Conservation (phyloP, 2,329 filamentous ascomycete species). For the Monascus ruber region DNA sequence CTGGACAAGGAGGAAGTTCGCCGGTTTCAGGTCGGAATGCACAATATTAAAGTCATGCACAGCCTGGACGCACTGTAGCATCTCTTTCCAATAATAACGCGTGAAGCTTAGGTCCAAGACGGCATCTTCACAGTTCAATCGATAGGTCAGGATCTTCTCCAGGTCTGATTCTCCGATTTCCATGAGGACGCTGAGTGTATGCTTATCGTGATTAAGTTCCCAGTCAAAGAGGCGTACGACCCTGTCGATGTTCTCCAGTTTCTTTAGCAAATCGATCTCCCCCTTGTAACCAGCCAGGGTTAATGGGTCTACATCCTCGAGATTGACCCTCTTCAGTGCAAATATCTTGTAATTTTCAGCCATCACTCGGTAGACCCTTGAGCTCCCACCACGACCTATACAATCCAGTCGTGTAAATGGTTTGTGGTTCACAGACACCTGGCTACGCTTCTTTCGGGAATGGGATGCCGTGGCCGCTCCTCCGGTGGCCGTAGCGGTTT, state of each 20-base stretch:
- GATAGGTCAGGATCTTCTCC: conserved; percentile 67
- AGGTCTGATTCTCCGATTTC: conserved; percentile 93
- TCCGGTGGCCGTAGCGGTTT: conserved; percentile 73
- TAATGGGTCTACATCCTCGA: conserved; percentile 77
- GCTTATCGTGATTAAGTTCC: conserved; percentile 86
- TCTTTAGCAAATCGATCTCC: conserved; percentile 82
- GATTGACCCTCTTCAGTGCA: conserved; percentile 81
- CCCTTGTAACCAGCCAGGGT: conserved; percentile 83
- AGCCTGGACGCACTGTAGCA: conserved; percentile 87
- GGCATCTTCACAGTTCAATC: conserved; percentile 59
- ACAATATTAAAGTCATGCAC: conserved; percentile 89
- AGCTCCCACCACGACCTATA: conserved; percentile 84
- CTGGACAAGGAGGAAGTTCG: conserved; percentile 88
- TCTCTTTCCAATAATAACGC: conserved; percentile 98
- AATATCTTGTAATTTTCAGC: conserved; percentile 95
- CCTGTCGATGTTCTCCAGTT: conserved; percentile 71
- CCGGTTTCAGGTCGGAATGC: conserved; percentile 92
- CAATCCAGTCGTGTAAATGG: conserved; percentile 81
- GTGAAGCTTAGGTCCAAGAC: conserved; percentile 81
- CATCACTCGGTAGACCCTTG: conserved; percentile 90
- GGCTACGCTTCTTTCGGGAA: conserved; percentile 63
- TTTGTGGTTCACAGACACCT: conserved; percentile 82
- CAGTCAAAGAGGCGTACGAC: conserved; percentile 87
- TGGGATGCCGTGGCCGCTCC: conserved; percentile 68
- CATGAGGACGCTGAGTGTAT: conserved; percentile 84